A percentile compares a stretch with the other conserved stretches of the same genome.
These are phyloP conservation scores for Dendrobium catenatum DNA, from an alignment of 106 monocot species.

Conservation along the genomic window DNA sequence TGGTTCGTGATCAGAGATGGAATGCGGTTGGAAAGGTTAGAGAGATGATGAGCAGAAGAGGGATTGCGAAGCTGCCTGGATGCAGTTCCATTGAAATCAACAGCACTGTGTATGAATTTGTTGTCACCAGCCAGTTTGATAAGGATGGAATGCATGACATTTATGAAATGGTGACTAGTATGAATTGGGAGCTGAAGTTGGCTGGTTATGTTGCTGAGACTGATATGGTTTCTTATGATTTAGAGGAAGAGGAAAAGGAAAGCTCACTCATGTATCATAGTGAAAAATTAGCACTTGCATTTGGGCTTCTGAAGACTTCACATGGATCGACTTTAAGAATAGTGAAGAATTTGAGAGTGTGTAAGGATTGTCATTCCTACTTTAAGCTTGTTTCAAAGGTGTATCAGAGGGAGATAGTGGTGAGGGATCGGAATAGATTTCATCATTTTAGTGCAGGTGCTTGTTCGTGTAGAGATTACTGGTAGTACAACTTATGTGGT, in stretches of 20 bases:
- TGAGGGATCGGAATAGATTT: slow-evolving; percentile 32
- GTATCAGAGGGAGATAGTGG: slow-evolving; percentile 14
- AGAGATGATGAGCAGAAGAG: slow-evolving; percentile 18
- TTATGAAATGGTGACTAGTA: slow-evolving; percentile 7
- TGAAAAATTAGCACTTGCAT: too few relatives aligned
- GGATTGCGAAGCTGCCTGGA: slow-evolving; percentile 14
- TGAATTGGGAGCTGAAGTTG: slow-evolving; percentile 13
- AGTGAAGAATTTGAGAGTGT: slow-evolving; percentile 31
- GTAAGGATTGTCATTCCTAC: slow-evolving; percentile 23
- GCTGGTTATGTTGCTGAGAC: slow-evolving; percentile 10
- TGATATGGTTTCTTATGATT: neutral
- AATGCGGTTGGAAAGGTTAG: slow-evolving; percentile 14
- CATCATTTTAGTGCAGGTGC: slow-evolving; percentile 26
- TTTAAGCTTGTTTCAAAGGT: slow-evolving; percentile 19
- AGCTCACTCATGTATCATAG: too few relatives aligned
- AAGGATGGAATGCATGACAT: neutral
- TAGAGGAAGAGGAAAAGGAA: too few relatives aligned
- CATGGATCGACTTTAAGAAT: slow-evolving; percentile 6
- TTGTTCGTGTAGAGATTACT: slow-evolving; percentile 27
- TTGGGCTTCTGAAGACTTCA: neutral
- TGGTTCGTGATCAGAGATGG: slow-evolving; percentile 11
- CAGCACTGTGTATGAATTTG: slow-evolving; percentile 47
- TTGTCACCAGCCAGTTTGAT: slow-evolving; percentile 19
- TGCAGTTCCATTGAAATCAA: slow-evolving; percentile 22
- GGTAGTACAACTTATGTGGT: slow-evolving; percentile 11